Conservation (phyloP, 2,329 filamentous ascomycete species). For the Niveomyces coronatus region DNA sequence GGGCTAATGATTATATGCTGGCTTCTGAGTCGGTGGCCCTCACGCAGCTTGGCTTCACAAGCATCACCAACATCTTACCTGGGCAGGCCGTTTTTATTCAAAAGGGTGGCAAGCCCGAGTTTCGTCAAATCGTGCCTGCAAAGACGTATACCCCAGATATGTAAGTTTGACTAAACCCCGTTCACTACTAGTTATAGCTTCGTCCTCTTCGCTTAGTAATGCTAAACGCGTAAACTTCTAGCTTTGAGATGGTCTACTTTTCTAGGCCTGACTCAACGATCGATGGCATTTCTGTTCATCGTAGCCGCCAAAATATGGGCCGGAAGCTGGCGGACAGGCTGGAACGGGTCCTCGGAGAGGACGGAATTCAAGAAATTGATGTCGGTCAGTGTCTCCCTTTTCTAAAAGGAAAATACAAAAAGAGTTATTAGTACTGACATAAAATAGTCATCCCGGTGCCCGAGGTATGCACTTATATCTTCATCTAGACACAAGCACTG, state of each 20-base stretch:
- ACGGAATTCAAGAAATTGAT: conserved; percentile 67
- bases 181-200: no score
- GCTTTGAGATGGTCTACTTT: conserved; percentile 81
- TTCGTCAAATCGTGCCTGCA: conserved; percentile 60
- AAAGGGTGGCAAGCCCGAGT: conserved; percentile 64
- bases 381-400: conserved; percentile 29
- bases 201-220: no score
- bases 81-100: conserved; percentile 79
- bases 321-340: conserved; percentile 68
- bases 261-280: conserved; percentile 72
- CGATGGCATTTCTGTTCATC: conserved; percentile 80
- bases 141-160: conserved; percentile 65
- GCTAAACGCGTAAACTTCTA: not conserved
- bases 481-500: not conserved
- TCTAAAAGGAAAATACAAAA: no score
- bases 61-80: conserved; percentile 68
- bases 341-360: conserved; percentile 53
- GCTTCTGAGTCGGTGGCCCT: conserved; percentile 82
- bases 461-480: conserved; percentile 19
- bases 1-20: conserved; percentile 76
- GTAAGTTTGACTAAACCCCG: no score
- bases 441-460: conserved; percentile 61
- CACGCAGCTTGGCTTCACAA: conserved; percentile 66
- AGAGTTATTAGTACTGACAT: not conserved
- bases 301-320: conserved; percentile 80